Evolutionary conservation across 192 early-diverging fungal species (phyloP).

Genomic region (Gaertneriomyces semiglobifer): DNA sequence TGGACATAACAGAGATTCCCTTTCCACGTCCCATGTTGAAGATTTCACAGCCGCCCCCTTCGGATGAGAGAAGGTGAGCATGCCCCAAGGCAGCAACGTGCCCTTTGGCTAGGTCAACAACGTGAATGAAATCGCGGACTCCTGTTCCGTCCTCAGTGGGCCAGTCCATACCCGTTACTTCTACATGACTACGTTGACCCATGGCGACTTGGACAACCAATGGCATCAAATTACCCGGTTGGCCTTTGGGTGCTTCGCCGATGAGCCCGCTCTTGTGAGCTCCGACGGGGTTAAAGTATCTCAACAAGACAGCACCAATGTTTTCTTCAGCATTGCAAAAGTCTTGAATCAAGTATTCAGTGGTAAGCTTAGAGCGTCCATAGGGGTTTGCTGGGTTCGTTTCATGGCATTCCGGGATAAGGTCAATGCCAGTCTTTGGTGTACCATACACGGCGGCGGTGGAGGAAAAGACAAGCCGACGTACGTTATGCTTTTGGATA

Average conservation of each 20-base stretch:
- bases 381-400: slow-evolving; percentile 70
- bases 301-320: slow-evolving; percentile 18
- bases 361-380: slow-evolving; percentile 80
- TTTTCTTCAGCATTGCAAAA: slow-evolving; percentile 12
- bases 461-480: slow-evolving; percentile 80
- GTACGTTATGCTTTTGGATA: slow-evolving; percentile 70
- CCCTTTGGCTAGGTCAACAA: slow-evolving; percentile 81
- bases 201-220: slow-evolving; percentile 76
- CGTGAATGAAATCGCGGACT: slow-evolving; percentile 89
- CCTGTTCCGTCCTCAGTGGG: slow-evolving; percentile 78
- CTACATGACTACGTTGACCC: slow-evolving; percentile 65
- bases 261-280: slow-evolving; percentile 81
- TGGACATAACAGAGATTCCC: slow-evolving; percentile 79
- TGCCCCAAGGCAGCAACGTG: slow-evolving; percentile 72
- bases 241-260: slow-evolving; percentile 75
- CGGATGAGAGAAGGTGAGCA: background rate
- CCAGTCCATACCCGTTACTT: slow-evolving; percentile 83
- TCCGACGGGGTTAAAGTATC: slow-evolving; percentile 89
- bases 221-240: slow-evolving; percentile 85
- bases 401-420: slow-evolving; percentile 63
- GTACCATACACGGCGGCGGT: slow-evolving; percentile 79
- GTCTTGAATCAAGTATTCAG: slow-evolving; percentile 67
- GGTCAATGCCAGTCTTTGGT: slow-evolving; percentile 43
- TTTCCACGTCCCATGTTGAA: slow-evolving; percentile 83
- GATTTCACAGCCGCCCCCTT: slow-evolving; percentile 54